These are phyloP conservation scores for Podospora sp. DNA, from an alignment of 495 filamentous ascomycete genomes.

Conservation along the genomic window DNA sequence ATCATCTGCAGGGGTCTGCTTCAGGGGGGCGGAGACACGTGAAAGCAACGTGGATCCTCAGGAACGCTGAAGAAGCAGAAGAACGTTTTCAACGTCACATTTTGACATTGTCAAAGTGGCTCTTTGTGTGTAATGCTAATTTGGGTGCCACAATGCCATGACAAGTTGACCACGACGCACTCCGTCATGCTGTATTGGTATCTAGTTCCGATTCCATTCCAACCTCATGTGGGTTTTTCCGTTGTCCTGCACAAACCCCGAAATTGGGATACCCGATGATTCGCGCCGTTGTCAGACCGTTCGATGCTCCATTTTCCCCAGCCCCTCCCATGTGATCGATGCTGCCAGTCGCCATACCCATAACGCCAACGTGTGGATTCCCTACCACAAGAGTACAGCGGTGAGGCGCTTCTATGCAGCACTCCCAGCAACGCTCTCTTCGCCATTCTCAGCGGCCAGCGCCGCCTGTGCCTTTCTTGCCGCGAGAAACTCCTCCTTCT, in stretches of 20 bases:
- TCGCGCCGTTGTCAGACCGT: background rate
- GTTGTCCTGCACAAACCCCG: background rate
- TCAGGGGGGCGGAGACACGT: background rate
- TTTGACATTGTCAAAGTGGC: background rate
- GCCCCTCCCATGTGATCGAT: background rate
- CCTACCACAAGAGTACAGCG: background rate
- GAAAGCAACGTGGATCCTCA: constrained; percentile 2
- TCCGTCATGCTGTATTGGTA: background rate
- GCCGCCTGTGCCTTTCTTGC: constrained; percentile 25
- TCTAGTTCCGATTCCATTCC: background rate
- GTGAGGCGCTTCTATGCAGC: background rate
- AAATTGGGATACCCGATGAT: background rate
- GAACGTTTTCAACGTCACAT: constrained; percentile 3
- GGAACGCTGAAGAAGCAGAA: background rate
- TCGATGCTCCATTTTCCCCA: background rate
- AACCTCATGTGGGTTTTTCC: background rate
- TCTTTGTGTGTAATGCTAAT: background rate
- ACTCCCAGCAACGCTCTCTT: background rate
- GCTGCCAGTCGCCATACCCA: background rate
- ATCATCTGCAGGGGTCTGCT: constrained; percentile 7
- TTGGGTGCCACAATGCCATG: background rate
- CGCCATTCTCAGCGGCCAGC: constrained; percentile 15
- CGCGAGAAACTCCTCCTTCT: constrained; percentile 48
- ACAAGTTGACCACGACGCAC: background rate
- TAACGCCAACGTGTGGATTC: background rate